Conservation (phyloP, 352 stramenopile genomes). For the Phytopythium cucurbitacearum region DNA sequence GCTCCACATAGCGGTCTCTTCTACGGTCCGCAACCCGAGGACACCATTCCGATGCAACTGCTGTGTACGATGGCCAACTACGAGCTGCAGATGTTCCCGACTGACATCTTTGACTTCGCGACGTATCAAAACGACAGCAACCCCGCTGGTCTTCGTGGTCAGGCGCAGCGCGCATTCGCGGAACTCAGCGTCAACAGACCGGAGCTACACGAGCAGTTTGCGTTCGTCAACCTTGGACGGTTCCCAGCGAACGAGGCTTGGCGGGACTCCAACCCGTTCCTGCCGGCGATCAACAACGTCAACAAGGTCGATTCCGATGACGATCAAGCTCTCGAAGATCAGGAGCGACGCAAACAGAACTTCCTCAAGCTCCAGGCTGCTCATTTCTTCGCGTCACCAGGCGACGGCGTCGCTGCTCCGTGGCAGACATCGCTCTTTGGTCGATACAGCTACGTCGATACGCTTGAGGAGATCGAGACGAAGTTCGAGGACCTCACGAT, state of each 20-base stretch:
- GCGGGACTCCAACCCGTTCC: constrained; percentile 20
- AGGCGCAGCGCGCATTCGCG: constrained; percentile 34
- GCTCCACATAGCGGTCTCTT: constrained; percentile 46
- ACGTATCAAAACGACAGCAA: constrained; percentile 9
- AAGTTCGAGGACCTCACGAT: constrained; percentile 8
- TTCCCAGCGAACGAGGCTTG: constrained; percentile 24
- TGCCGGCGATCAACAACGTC: constrained; percentile 37
- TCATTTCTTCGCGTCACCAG: constrained; percentile 35
- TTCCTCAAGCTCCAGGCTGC: constrained; percentile 21
- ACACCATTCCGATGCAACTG: constrained; percentile 10
- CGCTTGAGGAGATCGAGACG: constrained; percentile 10
- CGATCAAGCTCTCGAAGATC: constrained; percentile 4
- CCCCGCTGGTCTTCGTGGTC: constrained; percentile 8
- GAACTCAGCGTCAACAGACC: constrained; percentile 22
- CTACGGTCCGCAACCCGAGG: constrained; percentile 26
- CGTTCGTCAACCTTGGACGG: constrained; percentile 26
- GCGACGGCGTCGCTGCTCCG: constrained; percentile 23
- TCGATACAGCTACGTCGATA: too few species aligned
- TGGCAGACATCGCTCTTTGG: constrained; percentile 22
- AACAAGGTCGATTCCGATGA: constrained; percentile 1
- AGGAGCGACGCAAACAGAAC: constrained; percentile 17
- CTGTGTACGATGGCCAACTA: constrained; percentile 10
- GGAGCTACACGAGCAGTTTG: constrained; percentile 20
- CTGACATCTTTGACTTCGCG: constrained; percentile 17
- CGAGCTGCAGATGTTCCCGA: constrained; percentile 9